Evolutionary conservation across 257 asterid species (phyloP).

Genomic region (Nemophila menziesii): DNA sequence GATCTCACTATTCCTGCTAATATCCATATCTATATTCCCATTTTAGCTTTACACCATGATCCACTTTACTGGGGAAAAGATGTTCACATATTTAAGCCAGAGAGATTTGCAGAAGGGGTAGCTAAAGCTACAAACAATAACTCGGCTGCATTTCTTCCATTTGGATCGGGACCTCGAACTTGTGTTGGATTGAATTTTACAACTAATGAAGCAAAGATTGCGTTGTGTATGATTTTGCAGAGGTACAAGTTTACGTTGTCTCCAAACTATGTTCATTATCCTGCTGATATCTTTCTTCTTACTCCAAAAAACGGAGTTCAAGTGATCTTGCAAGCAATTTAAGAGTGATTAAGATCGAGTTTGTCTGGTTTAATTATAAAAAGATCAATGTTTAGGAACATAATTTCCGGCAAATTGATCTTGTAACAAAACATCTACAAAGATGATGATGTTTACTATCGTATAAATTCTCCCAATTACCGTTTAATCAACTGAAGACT

Average conservation of each 20-base stretch:
- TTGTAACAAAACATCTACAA: too few species aligned
- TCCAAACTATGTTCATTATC: constrained; percentile 36
- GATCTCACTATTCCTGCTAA: constrained; percentile 21
- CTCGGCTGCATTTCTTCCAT: constrained; percentile 38
- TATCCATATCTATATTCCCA: constrained; percentile 27
- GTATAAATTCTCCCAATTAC: too few species aligned
- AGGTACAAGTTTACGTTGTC: constrained; percentile 33
- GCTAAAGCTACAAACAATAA: constrained; percentile 48
- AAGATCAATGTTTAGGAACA: too few species aligned
- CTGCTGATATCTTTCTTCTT: constrained; percentile 32
- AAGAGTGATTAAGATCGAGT: constrained; percentile 2
- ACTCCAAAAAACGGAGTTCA: constrained; percentile 42
- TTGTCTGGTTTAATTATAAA: too few species aligned
- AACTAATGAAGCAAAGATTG: constrained; percentile 45
- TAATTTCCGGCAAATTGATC: too few species aligned
- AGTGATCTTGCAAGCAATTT: constrained; percentile 27
- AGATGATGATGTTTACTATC: too few species aligned
- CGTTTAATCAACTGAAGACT: too few species aligned
- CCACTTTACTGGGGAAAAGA: constrained; percentile 47
- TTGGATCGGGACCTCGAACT: constrained; percentile 49
- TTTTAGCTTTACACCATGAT: constrained; percentile 32
- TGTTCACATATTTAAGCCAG: constrained; percentile 39
- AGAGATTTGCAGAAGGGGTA: constrained; percentile 43
- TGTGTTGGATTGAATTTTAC: constrained; percentile 52
- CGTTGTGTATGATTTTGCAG: constrained; percentile 40